Conservation (phyloP, 805 yeast species). For the Sungouiella blattae region DNA sequence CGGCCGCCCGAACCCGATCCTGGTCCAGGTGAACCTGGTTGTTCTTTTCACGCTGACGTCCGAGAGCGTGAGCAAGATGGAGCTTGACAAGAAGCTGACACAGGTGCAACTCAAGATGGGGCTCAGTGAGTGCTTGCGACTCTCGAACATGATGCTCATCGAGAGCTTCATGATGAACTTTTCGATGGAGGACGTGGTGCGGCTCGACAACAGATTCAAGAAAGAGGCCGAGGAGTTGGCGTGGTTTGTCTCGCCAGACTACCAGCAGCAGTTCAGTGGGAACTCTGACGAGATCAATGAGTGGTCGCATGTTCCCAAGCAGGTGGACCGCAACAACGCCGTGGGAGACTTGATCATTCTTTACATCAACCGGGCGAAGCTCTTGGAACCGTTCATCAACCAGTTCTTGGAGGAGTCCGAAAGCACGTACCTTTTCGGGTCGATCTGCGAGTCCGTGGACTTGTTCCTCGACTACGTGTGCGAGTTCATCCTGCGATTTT, state of each 20-base stretch:
- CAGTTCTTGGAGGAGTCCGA: constrained; percentile 25
- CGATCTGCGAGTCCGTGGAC: constrained; percentile 30
- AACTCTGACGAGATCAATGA: constrained; percentile 19
- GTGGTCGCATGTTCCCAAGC: constrained; percentile 18
- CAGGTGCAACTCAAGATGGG: constrained; percentile 43
- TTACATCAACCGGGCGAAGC: constrained; percentile 49
- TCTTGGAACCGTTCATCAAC: constrained; percentile 48
- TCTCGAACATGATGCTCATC: constrained; percentile 47
- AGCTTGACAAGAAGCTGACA: constrained; percentile 19
- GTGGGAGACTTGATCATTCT: constrained; percentile 44
- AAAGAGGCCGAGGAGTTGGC: constrained; percentile 38
- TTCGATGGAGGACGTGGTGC: constrained; percentile 35
- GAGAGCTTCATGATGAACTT: constrained; percentile 50
- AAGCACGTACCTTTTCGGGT: constrained; percentile 32
- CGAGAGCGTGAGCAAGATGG: constrained; percentile 14
- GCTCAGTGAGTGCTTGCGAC: constrained; percentile 45
- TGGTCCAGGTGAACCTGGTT: constrained; percentile 31
- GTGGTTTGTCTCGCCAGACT: constrained; percentile 19
- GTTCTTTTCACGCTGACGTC: constrained; percentile 21
- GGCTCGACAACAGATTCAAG: constrained; percentile 39
- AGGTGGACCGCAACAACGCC: constrained; percentile 30
- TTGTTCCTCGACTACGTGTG: constrained; percentile 21
- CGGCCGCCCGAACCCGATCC: constrained; percentile 54
- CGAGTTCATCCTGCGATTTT: constrained; percentile 12
- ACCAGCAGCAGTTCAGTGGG: constrained; percentile 10